A percentile compares a stretch with the other conserved stretches of the same genome.
Evolutionary conservation across 2,329 filamentous ascomycete genomes (phyloP).

Genomic region (Paracorniculantispora psalliotae): DNA sequence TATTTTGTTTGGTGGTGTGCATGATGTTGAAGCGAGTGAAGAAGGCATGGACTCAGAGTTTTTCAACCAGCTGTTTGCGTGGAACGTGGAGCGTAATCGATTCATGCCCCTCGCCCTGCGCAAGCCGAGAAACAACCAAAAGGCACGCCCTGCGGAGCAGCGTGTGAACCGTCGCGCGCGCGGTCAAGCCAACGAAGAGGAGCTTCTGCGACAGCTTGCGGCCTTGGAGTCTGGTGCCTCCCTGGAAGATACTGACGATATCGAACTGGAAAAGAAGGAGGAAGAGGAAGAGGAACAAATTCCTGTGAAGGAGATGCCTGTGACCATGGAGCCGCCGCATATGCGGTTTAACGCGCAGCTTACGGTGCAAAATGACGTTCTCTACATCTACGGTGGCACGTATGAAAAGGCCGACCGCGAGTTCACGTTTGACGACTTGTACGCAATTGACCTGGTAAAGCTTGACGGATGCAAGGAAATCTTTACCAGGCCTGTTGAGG

Average conservation of each 20-base stretch:
- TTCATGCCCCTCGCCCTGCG: constrained; percentile 82
- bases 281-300: constrained; percentile 51
- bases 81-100: constrained; percentile 91
- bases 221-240: constrained; percentile 73
- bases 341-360: constrained; percentile 86
- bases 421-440: constrained; percentile 93
- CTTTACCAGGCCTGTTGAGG: constrained; percentile 75
- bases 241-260: constrained; percentile 47
- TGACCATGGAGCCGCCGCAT: constrained; percentile 81
- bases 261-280: constrained; percentile 46
- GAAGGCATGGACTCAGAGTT: constrained; percentile 97
- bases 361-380: constrained; percentile 82
- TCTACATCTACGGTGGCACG: constrained; percentile 93
- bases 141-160: constrained; percentile 43
- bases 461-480: constrained; percentile 91
- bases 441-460: constrained; percentile 89
- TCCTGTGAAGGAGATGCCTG: constrained; percentile 56
- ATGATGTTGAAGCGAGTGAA: constrained; percentile 85
- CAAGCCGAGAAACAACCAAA: constrained; percentile 61
- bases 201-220: constrained; percentile 79
- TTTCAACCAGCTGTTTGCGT: constrained; percentile 86
- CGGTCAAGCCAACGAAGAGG: constrained; percentile 85
- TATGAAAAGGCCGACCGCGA: constrained; percentile 94
- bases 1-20: constrained; percentile 89
- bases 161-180: constrained; percentile 61